Base-by-base conservation (phyloP, 2,329 filamentous ascomycete species). In the Boeremia lycopersici region DNA sequence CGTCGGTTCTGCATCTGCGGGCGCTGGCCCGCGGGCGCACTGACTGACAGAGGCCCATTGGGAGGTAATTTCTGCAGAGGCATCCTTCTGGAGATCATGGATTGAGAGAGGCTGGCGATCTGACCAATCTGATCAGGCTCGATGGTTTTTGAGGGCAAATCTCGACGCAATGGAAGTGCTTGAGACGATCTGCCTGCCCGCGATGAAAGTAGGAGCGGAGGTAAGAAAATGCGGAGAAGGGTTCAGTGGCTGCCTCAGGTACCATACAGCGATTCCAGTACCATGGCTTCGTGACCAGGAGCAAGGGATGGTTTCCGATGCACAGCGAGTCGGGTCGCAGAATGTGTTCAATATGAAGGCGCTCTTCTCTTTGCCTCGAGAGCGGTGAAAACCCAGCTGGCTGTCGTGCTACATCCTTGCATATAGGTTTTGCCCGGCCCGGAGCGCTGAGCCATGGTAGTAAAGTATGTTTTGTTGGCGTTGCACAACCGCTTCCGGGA, bases 361-460 rank as follows among this genome's bases (percentile, higher is more conserved):
- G 54, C 56, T 61, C 29, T 51, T 29, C 35, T 17, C 43, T 46
- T 31, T 51, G 12, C 49, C 41, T 41, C 39, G 35, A 47, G 41
- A 57, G 48, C 59, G 44, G 55, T 46, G 56, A 56, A 55, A 46
- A 39, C 34, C 45, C 38, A 65, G 55, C 59, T 63, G 60, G 49
- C 62, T 43, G 52, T 48, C 47, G 64, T 65, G 56, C 42, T 48
- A 65, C 62, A 51, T 55, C 52, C 55, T 62, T 63, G 59, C 59
- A 63, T 55, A 48, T 41, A 50, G 39, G 29, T 46, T 57, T 40
- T 45, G 30, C 35, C 44, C 52, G 57, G 52, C 41, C 56, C 53
- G 54, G 40, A 28, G 42, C 51, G 42, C 54, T 39, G 56, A 59
- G 28, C 48, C 40, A 57, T 49, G 36, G 38, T 51, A 38, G 19